These are phyloP conservation scores for Mortierella sp. DNA, from an alignment of 371 early-diverging fungal genomes.

Conservation along the genomic window DNA sequence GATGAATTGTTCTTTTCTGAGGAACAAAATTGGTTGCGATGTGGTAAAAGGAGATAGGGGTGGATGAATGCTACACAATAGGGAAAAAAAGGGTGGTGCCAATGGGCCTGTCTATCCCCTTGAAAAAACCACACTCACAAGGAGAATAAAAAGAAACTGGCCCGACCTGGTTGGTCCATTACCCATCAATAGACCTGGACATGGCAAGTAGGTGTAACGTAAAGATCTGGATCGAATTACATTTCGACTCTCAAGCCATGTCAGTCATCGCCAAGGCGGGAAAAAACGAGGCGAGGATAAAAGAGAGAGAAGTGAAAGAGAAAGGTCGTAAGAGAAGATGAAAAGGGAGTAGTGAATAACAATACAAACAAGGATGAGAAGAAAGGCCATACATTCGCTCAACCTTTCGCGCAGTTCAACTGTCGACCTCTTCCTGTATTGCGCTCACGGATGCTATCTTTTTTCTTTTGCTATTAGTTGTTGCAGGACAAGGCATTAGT, in stretches of 20 bases:
- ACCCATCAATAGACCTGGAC: background rate
- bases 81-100: background rate
- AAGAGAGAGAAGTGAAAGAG: background rate
- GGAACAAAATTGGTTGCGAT: background rate
- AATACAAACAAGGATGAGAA: background rate
- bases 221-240: background rate
- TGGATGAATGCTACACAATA: background rate
- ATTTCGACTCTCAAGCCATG: background rate
- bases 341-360: background rate
- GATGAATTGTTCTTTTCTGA: conserved; percentile 1
- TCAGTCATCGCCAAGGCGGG: background rate
- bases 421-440: background rate
- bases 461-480: background rate
- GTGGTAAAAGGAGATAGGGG: background rate
- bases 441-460: background rate
- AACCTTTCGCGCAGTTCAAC: background rate
- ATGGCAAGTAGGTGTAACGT: background rate
- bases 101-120: background rate
- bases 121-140: background rate
- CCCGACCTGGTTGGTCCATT: background rate
- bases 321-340: background rate
- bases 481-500: background rate
- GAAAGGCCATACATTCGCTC: background rate
- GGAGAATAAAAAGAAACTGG: background rate
- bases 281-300: background rate